Evolutionary conservation across 352 stramenopile species (phyloP).

Genomic region (Phytophthora parvispora): DNA sequence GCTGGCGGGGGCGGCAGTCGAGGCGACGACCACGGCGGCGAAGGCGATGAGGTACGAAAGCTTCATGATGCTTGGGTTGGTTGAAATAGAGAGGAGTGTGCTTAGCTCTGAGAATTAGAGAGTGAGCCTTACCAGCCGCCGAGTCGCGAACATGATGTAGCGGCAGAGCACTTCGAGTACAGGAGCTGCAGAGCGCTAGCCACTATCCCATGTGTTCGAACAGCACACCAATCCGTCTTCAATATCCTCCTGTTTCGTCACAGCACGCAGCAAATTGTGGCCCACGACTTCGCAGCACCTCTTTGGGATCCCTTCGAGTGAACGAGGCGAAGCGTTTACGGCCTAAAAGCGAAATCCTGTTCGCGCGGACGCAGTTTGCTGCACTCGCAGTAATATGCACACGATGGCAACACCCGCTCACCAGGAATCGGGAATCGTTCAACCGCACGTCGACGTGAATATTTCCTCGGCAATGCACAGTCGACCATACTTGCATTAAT

Average conservation of each 20-base stretch:
- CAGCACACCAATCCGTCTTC: neutral
- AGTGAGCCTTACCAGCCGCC: neutral
- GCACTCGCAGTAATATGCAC: neutral
- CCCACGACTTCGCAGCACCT: neutral
- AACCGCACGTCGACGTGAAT: neutral
- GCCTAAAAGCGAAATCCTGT: neutral
- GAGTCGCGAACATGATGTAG: too few species aligned
- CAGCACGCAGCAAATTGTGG: neutral
- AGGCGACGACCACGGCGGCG: conserved; percentile 15
- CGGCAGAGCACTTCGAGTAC: neutral
- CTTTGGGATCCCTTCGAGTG: neutral
- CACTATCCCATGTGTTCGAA: neutral
- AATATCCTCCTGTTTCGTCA: neutral
- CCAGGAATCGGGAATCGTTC: neutral
- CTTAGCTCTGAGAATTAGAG: neutral
- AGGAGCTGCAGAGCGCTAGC: neutral
- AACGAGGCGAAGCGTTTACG: neutral
- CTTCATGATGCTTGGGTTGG: conserved; percentile 13
- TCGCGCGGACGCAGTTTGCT: neutral
- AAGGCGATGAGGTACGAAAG: conserved; percentile 21
- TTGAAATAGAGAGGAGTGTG: neutral
- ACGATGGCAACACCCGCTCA: neutral
- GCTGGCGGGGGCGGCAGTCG: conserved; percentile 8
- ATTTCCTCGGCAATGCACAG: too few species aligned
- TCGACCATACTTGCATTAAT: too few species aligned